These are phyloP conservation scores for Penicillium sp. DNA, from an alignment of 2,329 filamentous ascomycete species.

Conservation along the genomic window DNA sequence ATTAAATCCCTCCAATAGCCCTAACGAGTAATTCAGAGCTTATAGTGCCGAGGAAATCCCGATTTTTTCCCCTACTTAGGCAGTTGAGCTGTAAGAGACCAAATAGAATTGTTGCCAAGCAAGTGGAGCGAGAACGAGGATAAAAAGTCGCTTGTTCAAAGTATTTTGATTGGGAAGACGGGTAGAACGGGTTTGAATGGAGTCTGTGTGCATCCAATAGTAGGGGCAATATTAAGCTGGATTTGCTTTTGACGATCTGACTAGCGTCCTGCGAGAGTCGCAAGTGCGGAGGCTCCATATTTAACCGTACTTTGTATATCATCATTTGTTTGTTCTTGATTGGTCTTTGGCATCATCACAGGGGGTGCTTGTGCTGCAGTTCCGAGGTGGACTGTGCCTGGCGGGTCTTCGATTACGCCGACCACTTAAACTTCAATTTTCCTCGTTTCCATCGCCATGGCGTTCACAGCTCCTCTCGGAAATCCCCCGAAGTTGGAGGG, in stretches of 20 bases:
- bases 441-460: conserved; percentile 4
- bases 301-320: too few relatives aligned
- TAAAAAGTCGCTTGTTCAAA: neutral
- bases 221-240: neutral
- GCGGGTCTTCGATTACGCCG: neutral
- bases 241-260: neutral
- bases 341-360: neutral
- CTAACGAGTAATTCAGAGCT: neutral
- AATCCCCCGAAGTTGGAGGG: neutral
- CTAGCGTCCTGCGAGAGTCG: neutral
- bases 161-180: neutral
- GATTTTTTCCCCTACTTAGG: neutral
- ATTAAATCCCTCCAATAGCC: neutral
- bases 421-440: neutral
- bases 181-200: neutral
- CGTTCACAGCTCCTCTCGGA: neutral
- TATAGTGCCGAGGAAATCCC: neutral
- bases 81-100: neutral
- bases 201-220: neutral
- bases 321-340: neutral
- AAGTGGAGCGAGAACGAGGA: neutral
- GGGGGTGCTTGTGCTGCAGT: neutral
- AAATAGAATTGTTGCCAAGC: neutral
- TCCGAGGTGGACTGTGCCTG: neutral
- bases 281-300: neutral